A percentile compares a stretch with the other conserved stretches of the same genome.
Evolutionary conservation across 768 basidiomycete species (phyloP).

Genomic region (Mrakia hoshinonis): DNA sequence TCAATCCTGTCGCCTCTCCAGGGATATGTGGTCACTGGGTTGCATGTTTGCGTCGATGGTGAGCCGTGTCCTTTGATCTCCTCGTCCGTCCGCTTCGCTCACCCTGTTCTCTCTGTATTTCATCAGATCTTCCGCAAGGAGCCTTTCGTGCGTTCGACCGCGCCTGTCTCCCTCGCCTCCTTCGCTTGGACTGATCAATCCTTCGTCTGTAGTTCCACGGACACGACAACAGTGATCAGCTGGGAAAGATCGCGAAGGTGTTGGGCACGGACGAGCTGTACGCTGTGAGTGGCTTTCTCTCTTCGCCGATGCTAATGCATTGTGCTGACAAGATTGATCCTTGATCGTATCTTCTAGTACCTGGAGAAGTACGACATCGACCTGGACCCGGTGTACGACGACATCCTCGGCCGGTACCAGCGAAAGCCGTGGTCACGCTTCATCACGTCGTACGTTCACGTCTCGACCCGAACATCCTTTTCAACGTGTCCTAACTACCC

Average conservation of each 20-base stretch:
- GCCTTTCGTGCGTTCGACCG: slow-evolving; percentile 44
- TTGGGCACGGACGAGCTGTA: slow-evolving; percentile 93
- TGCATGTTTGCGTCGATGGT: slow-evolving; percentile 97
- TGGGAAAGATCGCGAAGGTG: slow-evolving; percentile 96
- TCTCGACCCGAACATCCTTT: background rate
- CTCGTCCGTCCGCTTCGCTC: background rate
- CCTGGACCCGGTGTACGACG: slow-evolving; percentile 83
- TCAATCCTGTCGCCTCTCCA: background rate
- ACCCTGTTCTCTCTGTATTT: background rate
- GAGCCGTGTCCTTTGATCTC: background rate
- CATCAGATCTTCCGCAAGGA: slow-evolving; percentile 83
- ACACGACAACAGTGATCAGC: slow-evolving; percentile 95
- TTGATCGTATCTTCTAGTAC: slow-evolving; percentile 9
- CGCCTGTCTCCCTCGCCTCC: background rate
- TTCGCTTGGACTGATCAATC: background rate
- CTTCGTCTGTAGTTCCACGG: slow-evolving; percentile 73
- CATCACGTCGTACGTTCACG: slow-evolving; percentile 43
- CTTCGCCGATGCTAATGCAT: background rate
- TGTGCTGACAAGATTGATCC: background rate
- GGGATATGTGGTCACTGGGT: slow-evolving; percentile 95
- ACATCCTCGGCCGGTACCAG: slow-evolving; percentile 49
- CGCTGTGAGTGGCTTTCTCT: slow-evolving; percentile 40
- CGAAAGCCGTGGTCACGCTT: slow-evolving; percentile 93
- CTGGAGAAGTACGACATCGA: slow-evolving; percentile 66
- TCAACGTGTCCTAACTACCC: background rate